Evolutionary conservation across 139 green algal species (phyloP).

Genomic region (Bryopsis sp.): DNA sequence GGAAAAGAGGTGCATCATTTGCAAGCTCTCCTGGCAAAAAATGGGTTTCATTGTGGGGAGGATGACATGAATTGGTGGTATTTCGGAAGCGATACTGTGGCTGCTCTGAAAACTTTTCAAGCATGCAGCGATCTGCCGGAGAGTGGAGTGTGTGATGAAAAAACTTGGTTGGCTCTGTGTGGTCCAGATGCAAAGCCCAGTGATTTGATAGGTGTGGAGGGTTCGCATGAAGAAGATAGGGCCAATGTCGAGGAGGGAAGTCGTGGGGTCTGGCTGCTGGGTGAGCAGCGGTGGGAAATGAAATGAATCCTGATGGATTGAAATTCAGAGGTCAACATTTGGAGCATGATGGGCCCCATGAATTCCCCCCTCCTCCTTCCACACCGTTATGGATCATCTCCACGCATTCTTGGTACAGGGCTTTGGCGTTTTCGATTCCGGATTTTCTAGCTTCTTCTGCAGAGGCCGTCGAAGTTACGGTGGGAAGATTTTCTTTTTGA

Average conservation of each 20-base stretch:
- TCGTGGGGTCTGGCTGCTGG: constrained; percentile 62
- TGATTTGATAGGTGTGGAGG: constrained; percentile 32
- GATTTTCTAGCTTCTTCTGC: no score
- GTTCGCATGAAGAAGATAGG: constrained; percentile 52
- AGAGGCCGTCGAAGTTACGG: no score
- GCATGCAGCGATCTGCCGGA: constrained; percentile 50
- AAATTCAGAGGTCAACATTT: not conserved
- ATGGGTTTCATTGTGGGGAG: constrained; percentile 36
- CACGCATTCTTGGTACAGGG: no score
- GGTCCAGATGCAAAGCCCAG: constrained; percentile 36
- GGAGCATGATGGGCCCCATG: no score
- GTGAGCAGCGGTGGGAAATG: constrained; percentile 63
- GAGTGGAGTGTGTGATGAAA: constrained; percentile 51
- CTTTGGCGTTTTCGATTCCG: no score
- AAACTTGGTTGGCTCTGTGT: constrained; percentile 55
- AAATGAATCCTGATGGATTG: constrained; percentile 1
- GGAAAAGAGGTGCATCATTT: constrained; percentile 15
- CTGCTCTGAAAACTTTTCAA: constrained; percentile 42
- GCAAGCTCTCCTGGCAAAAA: constrained; percentile 29
- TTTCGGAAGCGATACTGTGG: constrained; percentile 35
- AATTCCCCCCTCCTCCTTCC: no score
- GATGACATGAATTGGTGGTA: constrained; percentile 54
- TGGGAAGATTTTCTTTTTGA: no score
- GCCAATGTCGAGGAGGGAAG: constrained; percentile 23
- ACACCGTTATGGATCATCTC: no score